Evolutionary conservation across 371 early-diverging fungal species (phyloP), one percentile per base, ranked within the genome.

Genomic region (Actinomortierella wolfii): DNA sequence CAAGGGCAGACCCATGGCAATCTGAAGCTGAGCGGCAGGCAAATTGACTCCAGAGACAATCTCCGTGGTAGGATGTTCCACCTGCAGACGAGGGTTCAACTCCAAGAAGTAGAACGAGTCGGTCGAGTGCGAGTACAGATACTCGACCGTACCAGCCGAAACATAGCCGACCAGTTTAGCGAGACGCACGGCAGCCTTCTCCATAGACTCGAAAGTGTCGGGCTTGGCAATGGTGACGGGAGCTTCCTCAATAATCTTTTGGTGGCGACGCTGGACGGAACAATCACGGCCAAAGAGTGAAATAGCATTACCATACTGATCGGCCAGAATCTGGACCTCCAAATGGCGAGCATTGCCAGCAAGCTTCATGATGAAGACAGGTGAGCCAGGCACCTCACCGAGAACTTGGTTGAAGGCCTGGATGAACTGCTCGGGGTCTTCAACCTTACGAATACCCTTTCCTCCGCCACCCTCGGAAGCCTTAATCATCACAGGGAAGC

Each of bases 391-490:
- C 17, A 97, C 95, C 80, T 99, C 99, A 60, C 91, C 87, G 71
- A 88, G 84, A 26, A 95, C 97, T 79, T 96, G 95, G 63, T 81
- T 73, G 76, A 94, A 98, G 14, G 89, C 76, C 48, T 88, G 84
- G n/a, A 80, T 74, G 75, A 98, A 96, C 56, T 82, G 78, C 17
- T 81, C 79, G 34, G 83, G 82, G 53, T 84, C 82, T 39, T 92
- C 85, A 15, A 97, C 97, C 79, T 91, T 92, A 63, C 97, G 92
- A 63, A 99, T 99, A 69, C 99, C 99, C 81, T 99, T 99, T 57
- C 99, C 99, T 64, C 99, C 99, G 58, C 99, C 99, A 73, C 98
- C 98, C 81, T 98, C 97, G 13, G 94, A 94, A n/a, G 97, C 98
- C 81, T 99, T 99, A 79, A 98, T 93, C 97, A 99, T 98, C 68